Percentiles rank a stretch among this genome's conserved stretches.
Evolutionary conservation across 2,329 filamentous ascomycete genomes (phyloP).

Genomic region (Chrysosporium queenslandicum): DNA sequence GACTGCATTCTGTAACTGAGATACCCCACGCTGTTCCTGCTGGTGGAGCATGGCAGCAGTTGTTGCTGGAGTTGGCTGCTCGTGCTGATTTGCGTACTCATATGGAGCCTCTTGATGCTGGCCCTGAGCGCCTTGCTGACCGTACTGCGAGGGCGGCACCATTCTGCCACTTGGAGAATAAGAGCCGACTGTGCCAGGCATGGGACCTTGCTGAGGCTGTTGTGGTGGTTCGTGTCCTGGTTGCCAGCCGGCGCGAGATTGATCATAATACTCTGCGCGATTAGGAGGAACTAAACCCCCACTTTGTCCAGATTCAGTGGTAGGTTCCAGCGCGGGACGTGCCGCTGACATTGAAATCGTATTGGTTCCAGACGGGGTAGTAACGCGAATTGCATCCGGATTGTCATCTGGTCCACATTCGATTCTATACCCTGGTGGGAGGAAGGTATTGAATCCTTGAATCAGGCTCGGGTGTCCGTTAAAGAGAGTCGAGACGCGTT

Average conservation of each 20-base stretch:
- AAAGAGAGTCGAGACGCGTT: constrained; percentile 89
- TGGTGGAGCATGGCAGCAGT: constrained; percentile 45
- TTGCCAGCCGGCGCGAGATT: constrained; percentile 33
- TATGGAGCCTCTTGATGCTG: constrained; percentile 37
- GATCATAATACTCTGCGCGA: constrained; percentile 34
- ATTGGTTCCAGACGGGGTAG: constrained; percentile 94
- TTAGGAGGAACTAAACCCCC: constrained; percentile 26
- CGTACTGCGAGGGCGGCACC: constrained; percentile 29
- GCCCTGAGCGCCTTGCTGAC: constrained; percentile 28
- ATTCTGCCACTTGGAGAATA: constrained; percentile 36
- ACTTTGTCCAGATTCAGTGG: constrained; percentile 26
- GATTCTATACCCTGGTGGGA: constrained; percentile 90
- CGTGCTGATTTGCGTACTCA: constrained; percentile 35
- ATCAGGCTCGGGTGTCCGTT: constrained; percentile 91
- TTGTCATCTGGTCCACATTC: constrained; percentile 91
- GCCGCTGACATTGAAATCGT: constrained; percentile 63
- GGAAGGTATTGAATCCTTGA: constrained; percentile 95
- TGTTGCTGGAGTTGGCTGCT: constrained; percentile 40
- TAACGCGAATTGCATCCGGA: constrained; percentile 91
- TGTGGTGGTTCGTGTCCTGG: constrained; percentile 15
- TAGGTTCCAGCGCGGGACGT: constrained; percentile 26
- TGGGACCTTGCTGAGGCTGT: constrained; percentile 16
- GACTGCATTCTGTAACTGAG: constrained; percentile 55
- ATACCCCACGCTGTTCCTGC: constrained; percentile 56
- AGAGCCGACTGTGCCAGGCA: constrained; percentile 25